Base-by-base conservation (phyloP, 306 rosid species). In the Inga leiocalycina region DNA sequence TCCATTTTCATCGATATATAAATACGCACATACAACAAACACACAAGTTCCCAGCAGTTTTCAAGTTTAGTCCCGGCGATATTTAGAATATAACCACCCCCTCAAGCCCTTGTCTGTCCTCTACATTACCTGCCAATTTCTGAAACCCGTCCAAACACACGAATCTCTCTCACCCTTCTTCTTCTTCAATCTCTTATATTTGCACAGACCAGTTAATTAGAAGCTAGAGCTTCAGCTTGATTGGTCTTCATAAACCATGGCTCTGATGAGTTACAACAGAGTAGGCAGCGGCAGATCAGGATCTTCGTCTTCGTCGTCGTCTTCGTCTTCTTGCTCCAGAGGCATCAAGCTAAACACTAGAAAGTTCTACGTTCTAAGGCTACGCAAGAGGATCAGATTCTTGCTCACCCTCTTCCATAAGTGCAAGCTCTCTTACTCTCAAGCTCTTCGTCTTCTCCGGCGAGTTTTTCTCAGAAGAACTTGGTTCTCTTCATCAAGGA, bases 261-360 rank as follows among this genome's bases (percentile, higher is more conserved):
- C 86, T 46, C 79, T 44, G 22, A 84, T 88, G 88, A 85, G 74
- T 84, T 88, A 89, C 89, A 84, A 74, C n/a, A 86, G 81, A 67
- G 88, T 89, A 30, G 76, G 88, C 54, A 82, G 83, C 76, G 77
- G 81, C 30, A 80, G 79, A 66, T 59, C 66, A 59, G 77, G 56
- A 52, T 75, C 79, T 89, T 80, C 66, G 56, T 86, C 10, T 89
- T 80, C 66, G 56, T 86, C 10, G n/a, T 57, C 64, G 9, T 56
- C 64, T 0, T 56, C 62, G 0, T 56, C 64, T 10, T 59, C 76
- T 44, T 72, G 80, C 68, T 3, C 30, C 66, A 86, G 87, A 82
- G 93, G 94, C 12, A 89, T 93, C 81, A 85, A 89, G 82, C 74
- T 94, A 22, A 86, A 82, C 88, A 83, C 87, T 3, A 89, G 81